Evolutionary conservation across 371 early-diverging fungal genomes (phyloP), one percentile per base, ranked within the genome.

Genomic region (Funneliformis caledonium): DNA sequence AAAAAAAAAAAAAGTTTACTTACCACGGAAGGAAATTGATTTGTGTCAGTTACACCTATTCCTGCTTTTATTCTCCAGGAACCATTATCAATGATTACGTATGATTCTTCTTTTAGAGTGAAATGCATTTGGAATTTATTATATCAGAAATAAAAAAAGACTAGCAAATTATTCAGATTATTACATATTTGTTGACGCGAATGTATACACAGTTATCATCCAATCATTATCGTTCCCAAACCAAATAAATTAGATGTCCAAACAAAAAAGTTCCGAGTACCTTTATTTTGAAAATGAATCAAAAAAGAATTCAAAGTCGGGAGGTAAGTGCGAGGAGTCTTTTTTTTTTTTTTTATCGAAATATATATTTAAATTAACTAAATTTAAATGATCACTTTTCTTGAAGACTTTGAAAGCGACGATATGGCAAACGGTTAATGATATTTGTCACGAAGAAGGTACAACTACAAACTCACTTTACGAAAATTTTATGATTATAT

Each of bases 11-110:
- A 61, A 76, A 62, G 12, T 10, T 7, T 26, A 67, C 47, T 68
- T 67, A 78, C 78, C 33, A 78, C 48, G 4, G 78, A 50, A 1
- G 78, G 78, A 37, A 16, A 14, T 3, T 68, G 64, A 26, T 47
- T 47, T 4, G 47, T 78, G 43, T 78, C 78, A 9, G 45, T 16
- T 67, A 78, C 68, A 42, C 68, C 68, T 67, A 33, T 78, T 22
- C 48, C 64, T 19, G 78, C 78, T 14, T 78, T 78, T 50, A 78
- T 64, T 47, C 45, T 64, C 67, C 68, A 67, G 22, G 67, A 67
- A 7, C 78, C 78, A 52, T 78, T 78, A 19, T 78, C 78, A 47
- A 78, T 67, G 31, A 78, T 37, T 0, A 78, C 78, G 19, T 61
- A 74, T 33, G 45, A 48, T 52, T 74, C 75, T 59, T 74, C 75